Base-by-base conservation (phyloP, 345 rosid genomes). In the Eutrema japonicum region DNA sequence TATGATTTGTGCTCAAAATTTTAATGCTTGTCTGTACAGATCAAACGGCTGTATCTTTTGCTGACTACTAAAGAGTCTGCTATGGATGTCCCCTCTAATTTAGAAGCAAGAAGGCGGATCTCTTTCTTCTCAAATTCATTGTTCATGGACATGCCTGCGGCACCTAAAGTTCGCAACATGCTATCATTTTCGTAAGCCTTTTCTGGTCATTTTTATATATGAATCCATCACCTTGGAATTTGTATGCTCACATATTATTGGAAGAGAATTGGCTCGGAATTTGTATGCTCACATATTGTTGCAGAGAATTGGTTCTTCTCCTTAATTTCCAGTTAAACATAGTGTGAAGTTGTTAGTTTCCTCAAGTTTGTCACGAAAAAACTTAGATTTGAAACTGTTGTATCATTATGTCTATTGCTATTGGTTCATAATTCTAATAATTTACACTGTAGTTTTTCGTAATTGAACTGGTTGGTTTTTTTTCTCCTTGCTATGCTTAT, bases 101-200 rank as follows among this genome's bases (percentile, higher is more conserved):
- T 96, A 60, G 99, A 96, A 83, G 99, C 99, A 54, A 82, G 97
- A 84, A 90, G 99, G 79, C 87, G 98, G 37, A 92, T 96, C 16
- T 90, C 99, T 76, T 96, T 89, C 86, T 96, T 96, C 82, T 92
- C 99, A 47, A 96, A 96, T 85, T 96, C 98, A 4, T 83, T 96
- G 81, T 96, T 92, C 78, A 96, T 96, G 99, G 95, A 85, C 49
- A 96, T 96, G 99, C 99, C 99, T 54, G 8, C 38, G 32, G 96
- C 99, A 11, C 99, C 99, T 57, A 90, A 90, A 92, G 99, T 96
- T 78, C 98, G 98, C 85, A 90, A 96, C 65, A 92, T 96, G 99
- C 93, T 96, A 81, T 88, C 98, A 42, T 96, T 96, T 85, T 92
- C 99, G 99, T 96, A 89, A 86, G 98, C 42, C 71, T n/a, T 78